These are phyloP conservation scores for Erysimum pusillum DNA, from an alignment of 441 rosid species.

Conservation along the genomic window DNA sequence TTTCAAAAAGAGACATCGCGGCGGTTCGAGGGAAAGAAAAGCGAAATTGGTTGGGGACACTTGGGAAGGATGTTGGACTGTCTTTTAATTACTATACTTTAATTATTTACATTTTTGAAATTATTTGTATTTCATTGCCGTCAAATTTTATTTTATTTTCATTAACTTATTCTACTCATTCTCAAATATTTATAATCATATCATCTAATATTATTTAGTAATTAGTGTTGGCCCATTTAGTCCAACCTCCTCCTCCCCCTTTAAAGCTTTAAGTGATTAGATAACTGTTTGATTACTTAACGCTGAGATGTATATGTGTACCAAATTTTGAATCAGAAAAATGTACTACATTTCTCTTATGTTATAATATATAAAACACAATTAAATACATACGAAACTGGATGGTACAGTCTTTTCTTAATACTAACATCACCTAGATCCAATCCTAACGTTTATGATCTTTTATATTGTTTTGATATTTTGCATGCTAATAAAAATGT, in stretches of 20 bases:
- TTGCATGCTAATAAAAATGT: neutral
- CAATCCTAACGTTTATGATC: neutral
- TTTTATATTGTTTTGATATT: neutral
- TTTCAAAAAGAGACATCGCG: slow-evolving; percentile 48
- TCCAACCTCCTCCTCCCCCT: slow-evolving; percentile 28
- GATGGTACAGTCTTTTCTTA: neutral
- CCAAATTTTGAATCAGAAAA: neutral
- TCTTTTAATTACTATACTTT: slow-evolving; percentile 12
- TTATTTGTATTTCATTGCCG: neutral
- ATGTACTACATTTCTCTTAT: neutral
- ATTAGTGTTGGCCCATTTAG: slow-evolving; percentile 34
- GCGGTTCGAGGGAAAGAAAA: slow-evolving; percentile 52
- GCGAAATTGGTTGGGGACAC: slow-evolving; percentile 47
- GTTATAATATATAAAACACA: neutral
- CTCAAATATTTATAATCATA: neutral
- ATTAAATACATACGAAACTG: neutral
- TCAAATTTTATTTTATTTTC: slow-evolving; percentile 5
- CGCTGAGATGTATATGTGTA: neutral
- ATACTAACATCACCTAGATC: neutral
- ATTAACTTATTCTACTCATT: slow-evolving; percentile 15
- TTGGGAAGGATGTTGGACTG: slow-evolving; percentile 48
- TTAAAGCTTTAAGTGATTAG: neutral
- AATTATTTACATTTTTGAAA: neutral
- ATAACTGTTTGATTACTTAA: neutral
- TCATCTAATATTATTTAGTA: slow-evolving; percentile 2